phyloP scores from a whole-genome alignment of 2,329 filamentous ascomycete species.

The Xylariaceae sp. region DNA sequence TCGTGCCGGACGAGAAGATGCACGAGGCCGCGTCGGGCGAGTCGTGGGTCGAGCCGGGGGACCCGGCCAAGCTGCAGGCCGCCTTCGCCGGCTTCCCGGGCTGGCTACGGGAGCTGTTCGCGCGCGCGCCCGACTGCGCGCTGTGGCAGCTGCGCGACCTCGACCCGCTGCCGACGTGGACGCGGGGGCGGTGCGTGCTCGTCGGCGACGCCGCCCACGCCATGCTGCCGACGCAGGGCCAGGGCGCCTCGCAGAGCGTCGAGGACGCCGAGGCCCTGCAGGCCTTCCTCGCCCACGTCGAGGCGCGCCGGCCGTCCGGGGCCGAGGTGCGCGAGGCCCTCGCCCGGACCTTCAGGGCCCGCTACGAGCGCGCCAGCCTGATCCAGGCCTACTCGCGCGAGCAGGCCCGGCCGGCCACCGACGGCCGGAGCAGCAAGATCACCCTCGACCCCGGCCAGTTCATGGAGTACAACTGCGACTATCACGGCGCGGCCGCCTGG shows the following conservation, averaged over 20 bases:
- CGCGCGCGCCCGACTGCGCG: slow-evolving; percentile 24
- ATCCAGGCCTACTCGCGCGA: slow-evolving; percentile 35
- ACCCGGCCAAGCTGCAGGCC: slow-evolving; percentile 28
- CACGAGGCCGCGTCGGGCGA: slow-evolving; percentile 28
- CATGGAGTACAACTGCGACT: slow-evolving; percentile 32
- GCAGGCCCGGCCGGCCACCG: slow-evolving; percentile 29
- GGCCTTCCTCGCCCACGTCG: slow-evolving; percentile 18
- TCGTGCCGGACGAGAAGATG: slow-evolving; percentile 36
- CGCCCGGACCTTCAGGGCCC: slow-evolving; percentile 14
- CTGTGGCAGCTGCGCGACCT: slow-evolving; percentile 39
- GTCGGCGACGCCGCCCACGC: slow-evolving; percentile 11
- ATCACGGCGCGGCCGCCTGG: slow-evolving; percentile 28
- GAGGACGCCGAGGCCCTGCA: slow-evolving; percentile 32
- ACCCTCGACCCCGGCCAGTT: slow-evolving; percentile 30
- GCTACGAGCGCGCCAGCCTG: slow-evolving; percentile 29
- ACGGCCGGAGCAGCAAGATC: slow-evolving; percentile 22
- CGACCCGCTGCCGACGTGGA: slow-evolving; percentile 31
- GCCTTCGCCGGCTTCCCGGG: slow-evolving; percentile 32
- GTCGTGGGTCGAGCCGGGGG: slow-evolving; percentile 32
- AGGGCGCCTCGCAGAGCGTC: slow-evolving; percentile 32
- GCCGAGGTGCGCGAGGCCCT: slow-evolving; percentile 15
- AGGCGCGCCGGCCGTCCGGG: slow-evolving; percentile 4
- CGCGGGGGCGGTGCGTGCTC: slow-evolving; percentile 15
- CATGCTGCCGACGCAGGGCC: slow-evolving; percentile 30
- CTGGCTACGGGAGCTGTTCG: slow-evolving; percentile 30